Base-by-base conservation (phyloP, 1,284 basidiomycete genomes). In the Caloboletus firmus region DNA sequence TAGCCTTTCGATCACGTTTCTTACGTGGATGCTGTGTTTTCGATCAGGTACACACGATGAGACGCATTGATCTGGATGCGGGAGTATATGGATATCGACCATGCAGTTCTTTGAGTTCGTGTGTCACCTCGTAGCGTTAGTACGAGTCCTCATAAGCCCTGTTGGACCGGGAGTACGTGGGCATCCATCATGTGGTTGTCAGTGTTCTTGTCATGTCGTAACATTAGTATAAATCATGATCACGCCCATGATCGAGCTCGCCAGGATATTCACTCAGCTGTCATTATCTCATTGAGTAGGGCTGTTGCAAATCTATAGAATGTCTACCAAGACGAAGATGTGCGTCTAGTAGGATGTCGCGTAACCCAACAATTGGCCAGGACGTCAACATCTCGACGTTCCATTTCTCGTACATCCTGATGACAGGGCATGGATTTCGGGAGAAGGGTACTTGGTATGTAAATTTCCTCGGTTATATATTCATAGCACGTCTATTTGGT, bases 371-470 rank as follows among this genome's bases (percentile, higher is more conserved):
- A 7, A 6, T 18, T 20, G 18, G 18, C 18, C 13, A 15, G 12
- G 37, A 22, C 20, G 12, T 4, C 20, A 15, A 20, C 12, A 12
- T 22, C 15, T 36, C 11, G n/a, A 6, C 18, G 18, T 12, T 37
- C 4, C 8, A 40, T 40, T 17, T 17, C 39, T 40, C 15, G 18
- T 18, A 18, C 44, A 45, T 11, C 37, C 43, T 2, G 37, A 61
- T 15, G 32, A 50, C 26, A 48, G 39, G 28, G 52, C 52, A 9
- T 50, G 62, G 50, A 28, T 11, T 15, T n/a, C n/a, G n/a, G n/a
- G n/a, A n/a, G n/a, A n/a, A n/a, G n/a, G n/a, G n/a, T n/a, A n/a
- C n/a, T n/a, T n/a, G n/a, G n/a, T n/a, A n/a, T n/a, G n/a, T n/a
- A n/a, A n/a, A n/a, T n/a, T n/a, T n/a, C n/a, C n/a, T n/a, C n/a